Base-by-base conservation (phyloP, 306 rosid species). In the Cucurbita argyrosperma region DNA sequence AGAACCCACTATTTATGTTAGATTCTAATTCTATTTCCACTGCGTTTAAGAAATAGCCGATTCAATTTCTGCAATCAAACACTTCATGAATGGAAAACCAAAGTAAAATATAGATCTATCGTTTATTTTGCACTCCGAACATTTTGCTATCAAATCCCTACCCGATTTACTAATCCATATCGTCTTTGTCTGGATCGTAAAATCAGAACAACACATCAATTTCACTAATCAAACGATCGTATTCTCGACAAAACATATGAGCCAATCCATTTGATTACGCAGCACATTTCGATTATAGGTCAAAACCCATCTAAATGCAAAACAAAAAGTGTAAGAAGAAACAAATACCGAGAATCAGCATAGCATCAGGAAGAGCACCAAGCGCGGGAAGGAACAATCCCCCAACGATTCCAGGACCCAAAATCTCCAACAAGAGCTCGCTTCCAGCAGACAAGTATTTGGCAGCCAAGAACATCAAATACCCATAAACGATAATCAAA, bases 361-460 rank as follows among this genome's bases (percentile, higher is more conserved):
- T 71, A 76, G 89, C 87, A 9, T 85, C 87, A 0, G 89, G 89
- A 54, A 85, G 85, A 16, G 87, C 89, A 13, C 89, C 87, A 26
- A 85, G 95, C 1, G 86, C 77, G 1, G 97, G 98, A 23, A 94
- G 98, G 21, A 94, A 90, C 76, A 94, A 55, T 1, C 98, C 98
- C 10, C 98, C 97, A 78, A 94, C 83, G 62, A 94, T 84, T 13
- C 99, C 99, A 15, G 99, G 99, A 16, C 99, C 97, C 65, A 94
- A 86, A 79, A 87, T 89, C 89, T 89, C 97, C 40, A 94, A 88
- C 86, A 94, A 77, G 0, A 94, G 86, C 82, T 94, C 97, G 7
- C 96, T 91, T 7, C 99, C 98, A 15, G 30, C 5, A 35, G 98
- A 89, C 75, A 94, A 85, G 66, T 76, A 94, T 0, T 83, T 90